Conservation (phyloP, 768 basidiomycete species). For the Macrolepiota fuliginosa region DNA sequence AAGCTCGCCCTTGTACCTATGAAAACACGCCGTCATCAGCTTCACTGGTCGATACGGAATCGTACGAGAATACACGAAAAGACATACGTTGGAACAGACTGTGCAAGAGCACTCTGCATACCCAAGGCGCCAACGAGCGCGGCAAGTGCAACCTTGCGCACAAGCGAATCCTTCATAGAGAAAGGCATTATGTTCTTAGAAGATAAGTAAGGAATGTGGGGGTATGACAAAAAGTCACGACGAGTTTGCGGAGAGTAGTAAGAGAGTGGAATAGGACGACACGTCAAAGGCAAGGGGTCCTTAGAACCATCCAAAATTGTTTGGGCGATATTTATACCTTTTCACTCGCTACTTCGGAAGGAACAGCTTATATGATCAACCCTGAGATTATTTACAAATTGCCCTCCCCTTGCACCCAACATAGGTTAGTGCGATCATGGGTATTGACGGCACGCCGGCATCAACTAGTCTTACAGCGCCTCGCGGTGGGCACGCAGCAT, state of each 20-base stretch:
- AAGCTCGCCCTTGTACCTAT: constrained; percentile 40
- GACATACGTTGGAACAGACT: constrained; percentile 5
- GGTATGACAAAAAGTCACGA: background rate
- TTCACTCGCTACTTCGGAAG: background rate
- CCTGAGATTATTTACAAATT: background rate
- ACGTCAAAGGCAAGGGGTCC: background rate
- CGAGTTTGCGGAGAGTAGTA: background rate
- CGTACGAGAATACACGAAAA: background rate
- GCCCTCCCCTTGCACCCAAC: background rate
- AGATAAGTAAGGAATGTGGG: constrained; percentile 3
- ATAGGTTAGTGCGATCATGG: background rate
- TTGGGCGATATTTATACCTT: constrained; percentile 2
- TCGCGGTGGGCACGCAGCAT: background rate
- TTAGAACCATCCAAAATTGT: background rate
- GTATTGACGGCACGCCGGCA: background rate
- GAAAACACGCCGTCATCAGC: too few relatives aligned
- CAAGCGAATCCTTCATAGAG: background rate
- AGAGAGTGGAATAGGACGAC: constrained; percentile 1
- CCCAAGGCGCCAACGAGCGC: constrained; percentile 3
- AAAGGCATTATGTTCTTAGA: background rate
- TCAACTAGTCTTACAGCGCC: background rate
- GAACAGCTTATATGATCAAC: background rate
- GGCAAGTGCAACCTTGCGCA: background rate
- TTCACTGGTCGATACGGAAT: too few relatives aligned
- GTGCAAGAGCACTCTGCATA: constrained; percentile 5